phyloP scores from a whole-genome alignment of 768 basidiomycete genomes.

The Lyophyllum shimeji region DNA sequence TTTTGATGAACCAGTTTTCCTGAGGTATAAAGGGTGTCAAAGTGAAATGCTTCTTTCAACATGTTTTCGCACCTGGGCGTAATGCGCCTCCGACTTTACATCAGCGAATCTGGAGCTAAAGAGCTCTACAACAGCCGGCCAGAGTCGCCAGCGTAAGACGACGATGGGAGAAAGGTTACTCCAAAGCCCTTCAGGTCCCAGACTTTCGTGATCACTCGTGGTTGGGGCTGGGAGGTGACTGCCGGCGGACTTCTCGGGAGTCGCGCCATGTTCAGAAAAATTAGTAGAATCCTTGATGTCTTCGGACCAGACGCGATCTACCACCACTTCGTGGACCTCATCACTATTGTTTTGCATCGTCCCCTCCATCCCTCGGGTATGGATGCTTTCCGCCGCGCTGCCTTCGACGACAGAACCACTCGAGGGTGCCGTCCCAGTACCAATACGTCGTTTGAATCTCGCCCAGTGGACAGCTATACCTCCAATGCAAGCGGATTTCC shows the following conservation, averaged over 20 bases:
- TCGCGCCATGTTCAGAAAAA: conserved; percentile 50
- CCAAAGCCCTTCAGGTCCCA: conserved; percentile 37
- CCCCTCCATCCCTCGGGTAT: conserved; percentile 20
- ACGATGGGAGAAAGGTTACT: conserved; percentile 32
- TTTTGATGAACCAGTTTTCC: conserved; percentile 75
- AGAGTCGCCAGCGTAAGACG: conserved; percentile 55
- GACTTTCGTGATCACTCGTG: conserved; percentile 34
- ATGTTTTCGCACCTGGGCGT: conserved; percentile 33
- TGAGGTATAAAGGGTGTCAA: conserved; percentile 23
- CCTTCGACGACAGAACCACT: conserved; percentile 53
- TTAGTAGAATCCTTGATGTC: conserved; percentile 53
- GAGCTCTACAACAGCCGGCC: conserved; percentile 54
- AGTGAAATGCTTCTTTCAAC: not conserved
- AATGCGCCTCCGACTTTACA: conserved; percentile 45
- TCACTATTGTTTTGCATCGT: conserved; percentile 27
- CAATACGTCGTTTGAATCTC: conserved; percentile 51
- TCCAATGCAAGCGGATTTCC: conserved; percentile 37
- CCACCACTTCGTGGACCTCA: conserved; percentile 70
- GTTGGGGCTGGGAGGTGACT: conserved; percentile 31
- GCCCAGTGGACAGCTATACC: conserved; percentile 45
- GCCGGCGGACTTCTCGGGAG: conserved; percentile 50
- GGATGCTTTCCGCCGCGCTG: conserved; percentile 41
- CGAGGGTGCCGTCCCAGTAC: conserved; percentile 55
- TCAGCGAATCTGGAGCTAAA: conserved; percentile 65
- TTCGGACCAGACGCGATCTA: conserved; percentile 69